A percentile compares a stretch with the other conserved stretches of the same genome.
phyloP scores from a whole-genome alignment of 176 grass and related monocot species.

The Phoenix dactylifera region DNA sequence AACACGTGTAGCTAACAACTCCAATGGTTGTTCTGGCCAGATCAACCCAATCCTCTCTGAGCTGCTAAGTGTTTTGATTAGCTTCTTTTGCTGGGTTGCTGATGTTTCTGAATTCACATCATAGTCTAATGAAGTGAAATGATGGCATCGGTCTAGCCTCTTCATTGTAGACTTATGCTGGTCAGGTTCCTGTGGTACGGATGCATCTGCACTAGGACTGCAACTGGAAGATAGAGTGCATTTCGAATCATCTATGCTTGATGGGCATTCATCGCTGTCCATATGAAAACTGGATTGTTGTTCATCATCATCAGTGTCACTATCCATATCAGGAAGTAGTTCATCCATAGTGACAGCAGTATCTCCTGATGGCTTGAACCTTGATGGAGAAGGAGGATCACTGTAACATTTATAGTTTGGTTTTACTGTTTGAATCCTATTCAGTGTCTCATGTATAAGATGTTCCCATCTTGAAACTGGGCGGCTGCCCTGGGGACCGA shows the following conservation, averaged over 20 bases:
- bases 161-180: constrained; percentile 14
- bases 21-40: constrained; percentile 86
- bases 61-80: constrained; percentile 51
- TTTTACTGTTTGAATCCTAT: constrained; percentile 27
- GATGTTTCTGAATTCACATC: constrained; percentile 6
- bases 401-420: constrained; percentile 52
- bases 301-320: constrained; percentile 53
- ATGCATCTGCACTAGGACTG: background rate
- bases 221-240: background rate
- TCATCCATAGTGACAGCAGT: constrained; percentile 30
- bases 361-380: constrained; percentile 31
- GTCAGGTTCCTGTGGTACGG: background rate
- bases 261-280: constrained; percentile 4
- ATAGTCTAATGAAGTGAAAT: constrained; percentile 20
- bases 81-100: constrained; percentile 25
- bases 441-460: constrained; percentile 55
- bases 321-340: constrained; percentile 32
- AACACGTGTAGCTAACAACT: constrained; percentile 34
- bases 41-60: constrained; percentile 58
- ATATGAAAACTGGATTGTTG: constrained; percentile 18
- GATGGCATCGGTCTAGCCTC: constrained; percentile 39
- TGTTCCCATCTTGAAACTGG: constrained; percentile 71
- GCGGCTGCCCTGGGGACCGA: constrained; percentile 59
- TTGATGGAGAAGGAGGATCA: constrained; percentile 71
- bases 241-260: background rate